phyloP scores from a whole-genome alignment of 345 rosid species.

The Luvunga scandens region DNA sequence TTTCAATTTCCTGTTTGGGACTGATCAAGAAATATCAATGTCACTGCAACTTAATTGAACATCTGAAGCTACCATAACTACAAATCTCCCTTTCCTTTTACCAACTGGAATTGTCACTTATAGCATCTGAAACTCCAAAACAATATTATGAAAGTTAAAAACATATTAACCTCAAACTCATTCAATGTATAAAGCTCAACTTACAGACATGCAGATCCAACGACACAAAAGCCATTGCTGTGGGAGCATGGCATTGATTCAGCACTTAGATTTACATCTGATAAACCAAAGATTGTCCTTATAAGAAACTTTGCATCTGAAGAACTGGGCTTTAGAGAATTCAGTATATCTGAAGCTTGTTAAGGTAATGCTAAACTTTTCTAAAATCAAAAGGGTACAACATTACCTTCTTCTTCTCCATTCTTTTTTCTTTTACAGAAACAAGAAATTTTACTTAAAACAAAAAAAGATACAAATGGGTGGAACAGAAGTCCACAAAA shows the following conservation, averaged over 20 bases:
- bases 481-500: not conserved
- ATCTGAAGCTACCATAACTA: not conserved
- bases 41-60: not conserved
- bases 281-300: conserved; percentile 44
- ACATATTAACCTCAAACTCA: not conserved
- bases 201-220: conserved; percentile 75
- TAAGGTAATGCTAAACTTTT: conserved; percentile 34
- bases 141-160: conserved; percentile 1
- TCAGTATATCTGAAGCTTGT: conserved; percentile 53
- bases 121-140: not conserved
- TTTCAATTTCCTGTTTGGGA: not conserved
- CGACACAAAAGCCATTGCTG: conserved; percentile 32
- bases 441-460: not conserved
- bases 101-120: not conserved
- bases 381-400: not conserved
- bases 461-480: not conserved
- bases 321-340: conserved; percentile 40
- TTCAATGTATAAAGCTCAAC: conserved; percentile 23
- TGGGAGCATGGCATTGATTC: conserved; percentile 37
- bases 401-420: not conserved
- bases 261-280: conserved; percentile 24
- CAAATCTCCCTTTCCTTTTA: conserved; percentile 1
- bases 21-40: not conserved
- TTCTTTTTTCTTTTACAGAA: not conserved
- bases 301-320: conserved; percentile 48